Evolutionary conservation across 176 grass and related monocot species (phyloP).

Genomic region (Carex littledalei): DNA sequence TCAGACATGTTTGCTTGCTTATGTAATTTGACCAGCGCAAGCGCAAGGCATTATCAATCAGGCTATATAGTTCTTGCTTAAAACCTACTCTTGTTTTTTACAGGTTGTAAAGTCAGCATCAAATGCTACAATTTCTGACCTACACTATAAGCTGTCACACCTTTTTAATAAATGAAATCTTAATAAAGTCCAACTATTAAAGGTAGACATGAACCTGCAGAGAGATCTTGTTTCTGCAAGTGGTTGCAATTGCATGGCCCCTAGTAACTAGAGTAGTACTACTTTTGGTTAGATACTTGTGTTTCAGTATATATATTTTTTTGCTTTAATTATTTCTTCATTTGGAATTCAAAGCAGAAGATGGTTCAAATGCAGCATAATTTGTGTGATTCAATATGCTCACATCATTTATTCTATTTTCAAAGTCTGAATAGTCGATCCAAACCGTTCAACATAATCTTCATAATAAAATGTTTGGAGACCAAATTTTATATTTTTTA

Average conservation of each 20-base stretch:
- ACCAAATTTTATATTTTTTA: too few species aligned
- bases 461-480: too few species aligned
- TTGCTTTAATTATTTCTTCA: background rate
- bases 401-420: too few species aligned
- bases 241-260: constrained; percentile 4
- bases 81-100: constrained; percentile 19
- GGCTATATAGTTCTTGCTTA: constrained; percentile 5
- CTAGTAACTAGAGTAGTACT: background rate
- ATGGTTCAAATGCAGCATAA: too few species aligned
- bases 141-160: constrained; percentile 16
- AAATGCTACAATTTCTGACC: constrained; percentile 23
- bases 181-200: constrained; percentile 7
- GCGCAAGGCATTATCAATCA: background rate
- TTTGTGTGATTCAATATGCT: too few species aligned
- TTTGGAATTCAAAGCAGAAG: background rate
- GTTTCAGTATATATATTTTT: background rate
- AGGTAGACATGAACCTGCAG: background rate
- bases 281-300: background rate
- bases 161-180: constrained; percentile 3
- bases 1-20: background rate
- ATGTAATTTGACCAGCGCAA: background rate
- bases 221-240: constrained; percentile 13
- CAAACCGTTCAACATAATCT: too few species aligned
- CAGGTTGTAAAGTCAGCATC: constrained; percentile 23
- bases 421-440: too few species aligned